Percentiles rank a stretch among this genome's conserved stretches.
Evolutionary conservation across 495 filamentous ascomycete species (phyloP).

Genomic region (Aspergillus cristatus): DNA sequence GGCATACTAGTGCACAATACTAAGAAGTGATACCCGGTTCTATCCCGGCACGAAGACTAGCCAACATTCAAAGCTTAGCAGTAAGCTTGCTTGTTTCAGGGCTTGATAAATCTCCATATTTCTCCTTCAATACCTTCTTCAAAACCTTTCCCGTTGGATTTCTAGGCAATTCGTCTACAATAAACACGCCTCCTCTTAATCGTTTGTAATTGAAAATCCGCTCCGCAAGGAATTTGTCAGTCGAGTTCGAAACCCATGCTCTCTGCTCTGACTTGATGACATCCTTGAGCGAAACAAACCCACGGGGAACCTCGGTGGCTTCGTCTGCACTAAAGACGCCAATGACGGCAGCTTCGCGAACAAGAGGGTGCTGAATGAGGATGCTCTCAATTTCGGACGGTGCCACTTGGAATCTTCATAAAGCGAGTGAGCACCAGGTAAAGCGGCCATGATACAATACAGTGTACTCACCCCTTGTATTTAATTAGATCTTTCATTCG

Average conservation of each 20-base stretch:
- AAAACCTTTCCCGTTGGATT: constrained; percentile 5
- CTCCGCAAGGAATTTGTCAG: neutral
- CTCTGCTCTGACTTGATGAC: neutral
- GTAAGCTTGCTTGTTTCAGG: too few relatives aligned
- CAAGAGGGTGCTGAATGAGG: constrained; percentile 51
- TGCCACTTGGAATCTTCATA: constrained; percentile 51
- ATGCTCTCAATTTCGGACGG: constrained; percentile 68
- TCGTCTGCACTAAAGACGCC: constrained; percentile 49
- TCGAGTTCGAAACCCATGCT: constrained; percentile 19
- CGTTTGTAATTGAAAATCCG: constrained; percentile 3
- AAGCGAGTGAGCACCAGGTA: neutral
- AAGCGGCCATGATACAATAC: neutral
- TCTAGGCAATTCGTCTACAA: constrained; percentile 3
- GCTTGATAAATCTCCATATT: too few relatives aligned
- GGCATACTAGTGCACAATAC: too few relatives aligned
- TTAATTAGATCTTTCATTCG: constrained; percentile 49
- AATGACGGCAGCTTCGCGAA: constrained; percentile 64
- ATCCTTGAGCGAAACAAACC: constrained; percentile 47
- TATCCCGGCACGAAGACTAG: too few relatives aligned
- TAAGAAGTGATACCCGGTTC: too few relatives aligned
- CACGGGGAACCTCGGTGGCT: constrained; percentile 63
- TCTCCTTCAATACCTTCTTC: constrained; percentile 4
- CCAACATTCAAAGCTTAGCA: too few relatives aligned
- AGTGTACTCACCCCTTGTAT: constrained; percentile 6
- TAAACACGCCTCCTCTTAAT: constrained; percentile 4